phyloP scores from a whole-genome alignment of 495 filamentous ascomycete genomes.

The Cryomyces minteri region DNA sequence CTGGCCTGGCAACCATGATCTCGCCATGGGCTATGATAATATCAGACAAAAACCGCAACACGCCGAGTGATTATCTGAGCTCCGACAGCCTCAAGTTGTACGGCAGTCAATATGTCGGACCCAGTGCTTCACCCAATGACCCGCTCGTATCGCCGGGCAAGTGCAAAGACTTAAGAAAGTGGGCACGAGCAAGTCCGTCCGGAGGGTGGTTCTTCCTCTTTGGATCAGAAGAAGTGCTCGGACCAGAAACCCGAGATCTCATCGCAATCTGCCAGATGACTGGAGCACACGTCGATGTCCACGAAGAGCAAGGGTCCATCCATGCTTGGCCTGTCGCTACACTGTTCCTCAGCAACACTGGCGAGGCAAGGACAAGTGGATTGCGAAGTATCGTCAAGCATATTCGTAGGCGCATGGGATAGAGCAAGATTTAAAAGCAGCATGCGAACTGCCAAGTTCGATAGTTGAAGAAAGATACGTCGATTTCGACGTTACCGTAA shows the following conservation, averaged over 20 bases:
- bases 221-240: constrained; percentile 55
- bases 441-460: too few species aligned
- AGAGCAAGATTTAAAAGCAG: too few species aligned
- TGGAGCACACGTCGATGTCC: constrained; percentile 26
- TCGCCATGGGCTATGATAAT: constrained; percentile 38
- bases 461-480: too few species aligned
- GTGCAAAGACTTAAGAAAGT: constrained; percentile 42
- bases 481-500: too few species aligned
- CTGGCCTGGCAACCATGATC: constrained; percentile 39
- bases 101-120: constrained; percentile 42
- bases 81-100: constrained; percentile 36
- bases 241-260: constrained; percentile 37
- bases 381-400: constrained; percentile 34
- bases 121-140: constrained; percentile 25
- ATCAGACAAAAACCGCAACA: constrained; percentile 34
- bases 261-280: constrained; percentile 27
- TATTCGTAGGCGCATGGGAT: constrained; percentile 9
- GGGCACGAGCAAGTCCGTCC: constrained; percentile 38
- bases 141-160: constrained; percentile 46
- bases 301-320: constrained; percentile 40
- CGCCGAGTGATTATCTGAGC: constrained; percentile 42
- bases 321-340: constrained; percentile 67
- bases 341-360: constrained; percentile 41
- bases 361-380: constrained; percentile 35
- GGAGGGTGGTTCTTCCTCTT: constrained; percentile 43